Evolutionary conservation across 352 stramenopile genomes (phyloP).

Genomic region (Pythium angustatum): DNA sequence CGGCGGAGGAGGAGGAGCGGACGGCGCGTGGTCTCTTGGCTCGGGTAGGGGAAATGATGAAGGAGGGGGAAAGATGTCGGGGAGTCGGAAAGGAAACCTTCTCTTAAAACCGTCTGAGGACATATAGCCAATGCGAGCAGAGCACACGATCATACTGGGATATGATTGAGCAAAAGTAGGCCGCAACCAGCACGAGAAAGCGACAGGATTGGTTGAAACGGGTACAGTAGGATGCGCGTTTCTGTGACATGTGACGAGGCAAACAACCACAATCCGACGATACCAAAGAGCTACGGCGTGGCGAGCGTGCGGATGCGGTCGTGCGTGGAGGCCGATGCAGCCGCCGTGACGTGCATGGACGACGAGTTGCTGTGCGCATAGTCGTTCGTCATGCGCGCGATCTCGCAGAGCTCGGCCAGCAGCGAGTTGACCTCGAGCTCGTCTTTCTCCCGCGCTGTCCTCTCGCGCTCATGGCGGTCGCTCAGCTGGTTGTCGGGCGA

Average conservation of each 20-base stretch:
- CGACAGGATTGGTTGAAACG: slow-evolving; percentile 23
- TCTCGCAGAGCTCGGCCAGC: slow-evolving; percentile 31
- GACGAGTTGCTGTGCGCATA: slow-evolving; percentile 12
- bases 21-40: not conserved
- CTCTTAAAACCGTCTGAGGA: slow-evolving; percentile 16
- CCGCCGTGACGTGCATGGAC: slow-evolving; percentile 15
- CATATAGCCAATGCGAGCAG: slow-evolving; percentile 18
- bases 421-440: slow-evolving; percentile 20
- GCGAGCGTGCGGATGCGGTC: not conserved
- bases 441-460: slow-evolving; percentile 9
- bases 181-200: too few species aligned
- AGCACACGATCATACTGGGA: not conserved
- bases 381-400: slow-evolving; percentile 28
- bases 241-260: slow-evolving; percentile 28
- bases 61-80: not conserved
- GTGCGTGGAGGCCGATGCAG: slow-evolving; percentile 7
- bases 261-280: slow-evolving; percentile 3
- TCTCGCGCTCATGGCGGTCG: not conserved
- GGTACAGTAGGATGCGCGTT: not conserved
- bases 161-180: slow-evolving; percentile 20
- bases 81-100: slow-evolving; percentile 1
- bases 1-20: not conserved
- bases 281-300: not conserved
- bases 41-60: not conserved
- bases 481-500: slow-evolving; percentile 1